Evolutionary conservation across 768 basidiomycete species (phyloP).

Genomic region (Epithele typhae): DNA sequence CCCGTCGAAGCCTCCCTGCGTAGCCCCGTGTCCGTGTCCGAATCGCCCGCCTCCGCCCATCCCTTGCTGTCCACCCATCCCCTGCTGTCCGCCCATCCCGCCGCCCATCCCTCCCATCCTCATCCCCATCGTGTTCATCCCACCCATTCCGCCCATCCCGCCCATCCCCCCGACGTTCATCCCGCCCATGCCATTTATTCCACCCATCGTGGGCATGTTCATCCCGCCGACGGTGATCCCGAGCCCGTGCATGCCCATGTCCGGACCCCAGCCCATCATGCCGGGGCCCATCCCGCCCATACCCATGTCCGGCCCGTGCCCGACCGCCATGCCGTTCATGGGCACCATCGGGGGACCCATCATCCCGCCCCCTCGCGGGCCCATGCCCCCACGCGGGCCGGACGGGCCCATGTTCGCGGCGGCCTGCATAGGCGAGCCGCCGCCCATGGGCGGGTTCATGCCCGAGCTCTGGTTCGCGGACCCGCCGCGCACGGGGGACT

Average conservation of each 20-base stretch:
- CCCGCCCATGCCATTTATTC: conserved; percentile 30
- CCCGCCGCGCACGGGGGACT: conserved; percentile 64
- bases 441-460: conserved; percentile 29
- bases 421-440: conserved; percentile 31
- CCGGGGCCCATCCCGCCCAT: conserved; percentile 31
- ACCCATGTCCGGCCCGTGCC: neutral
- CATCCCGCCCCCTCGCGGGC: conserved; percentile 17
- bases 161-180: conserved; percentile 7
- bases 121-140: conserved; percentile 10
- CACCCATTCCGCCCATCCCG: conserved; percentile 4
- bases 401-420: conserved; percentile 17
- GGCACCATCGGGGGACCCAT: conserved; percentile 40
- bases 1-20: conserved; percentile 9
- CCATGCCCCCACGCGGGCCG: conserved; percentile 5
- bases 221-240: conserved; percentile 8
- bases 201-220: conserved; percentile 1
- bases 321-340: conserved; percentile 29
- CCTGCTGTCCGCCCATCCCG: neutral
- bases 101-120: neutral
- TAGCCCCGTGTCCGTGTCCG: conserved; percentile 16
- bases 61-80: conserved; percentile 19
- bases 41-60: conserved; percentile 12
- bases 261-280: conserved; percentile 17
- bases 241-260: conserved; percentile 3
- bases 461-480: conserved; percentile 21